These are phyloP conservation scores for Aspergillus costaricaensis DNA, from an alignment of 2,329 filamentous ascomycete species.

Conservation along the genomic window DNA sequence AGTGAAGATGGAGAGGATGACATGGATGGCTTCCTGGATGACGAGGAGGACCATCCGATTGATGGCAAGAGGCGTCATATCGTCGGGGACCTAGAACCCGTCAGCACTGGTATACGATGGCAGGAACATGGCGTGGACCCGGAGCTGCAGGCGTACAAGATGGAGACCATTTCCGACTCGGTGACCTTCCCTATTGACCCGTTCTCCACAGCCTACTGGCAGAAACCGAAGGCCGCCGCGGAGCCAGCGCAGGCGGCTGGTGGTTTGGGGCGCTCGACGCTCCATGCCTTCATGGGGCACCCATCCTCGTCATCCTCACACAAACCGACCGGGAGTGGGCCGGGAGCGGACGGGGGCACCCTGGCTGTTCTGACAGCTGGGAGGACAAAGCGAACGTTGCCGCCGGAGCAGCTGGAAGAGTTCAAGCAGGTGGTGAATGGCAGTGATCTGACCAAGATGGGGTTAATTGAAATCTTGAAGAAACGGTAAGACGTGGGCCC, in stretches of 20 bases:
- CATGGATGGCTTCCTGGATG: slow-evolving; percentile 87
- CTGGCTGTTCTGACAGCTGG: slow-evolving; percentile 17
- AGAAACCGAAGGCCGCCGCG: slow-evolving; percentile 31
- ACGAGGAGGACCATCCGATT: slow-evolving; percentile 69
- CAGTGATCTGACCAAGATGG: slow-evolving; percentile 71
- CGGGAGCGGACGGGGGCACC: slow-evolving; percentile 16
- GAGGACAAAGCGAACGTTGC: slow-evolving; percentile 51
- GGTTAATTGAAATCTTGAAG: slow-evolving; percentile 73
- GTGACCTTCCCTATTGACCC: slow-evolving; percentile 71
- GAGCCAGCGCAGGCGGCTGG: slow-evolving; percentile 24
- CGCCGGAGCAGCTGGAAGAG: slow-evolving; percentile 61
- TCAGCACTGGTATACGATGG: slow-evolving; percentile 81
- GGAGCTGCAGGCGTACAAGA: slow-evolving; percentile 62
- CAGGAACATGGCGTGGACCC: slow-evolving; percentile 58
- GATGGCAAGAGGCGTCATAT: slow-evolving; percentile 59
- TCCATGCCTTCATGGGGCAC: slow-evolving; percentile 25
- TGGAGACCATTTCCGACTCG: slow-evolving; percentile 69
- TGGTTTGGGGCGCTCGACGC: slow-evolving; percentile 19
- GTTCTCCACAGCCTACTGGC: slow-evolving; percentile 82
- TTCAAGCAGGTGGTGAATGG: slow-evolving; percentile 72
- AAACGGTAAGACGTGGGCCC: slow-evolving; percentile 55
- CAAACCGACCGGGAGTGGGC: slow-evolving; percentile 10
- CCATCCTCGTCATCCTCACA: slow-evolving; percentile 1
- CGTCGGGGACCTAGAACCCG: slow-evolving; percentile 70
- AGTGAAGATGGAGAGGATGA: slow-evolving; percentile 73